Evolutionary conservation across 129 eudicot species (phyloP), one percentile per base, ranked within the genome.

Genomic region (Helianthus tuberosus): DNA sequence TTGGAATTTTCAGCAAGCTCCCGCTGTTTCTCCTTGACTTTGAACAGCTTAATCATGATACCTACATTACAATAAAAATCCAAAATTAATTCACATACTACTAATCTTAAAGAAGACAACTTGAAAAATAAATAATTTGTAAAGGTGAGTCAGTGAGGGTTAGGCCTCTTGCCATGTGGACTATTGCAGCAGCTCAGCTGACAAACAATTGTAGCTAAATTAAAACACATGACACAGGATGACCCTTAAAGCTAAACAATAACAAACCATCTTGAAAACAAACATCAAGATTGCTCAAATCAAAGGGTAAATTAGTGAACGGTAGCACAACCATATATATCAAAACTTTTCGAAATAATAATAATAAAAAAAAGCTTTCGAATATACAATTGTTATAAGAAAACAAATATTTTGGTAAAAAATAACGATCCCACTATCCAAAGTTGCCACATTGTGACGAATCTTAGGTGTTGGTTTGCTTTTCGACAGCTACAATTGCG

Each of bases 21-120:
- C 71, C 92, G 80, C 35, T 88, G 95, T 82, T 84, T 91, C 80
- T 86, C 92, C 77, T 91, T 91, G 29, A 91, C 97, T 76, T 91
- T 91, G 74, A 91, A 91, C 68, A 91, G 67, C 81, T 84, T 91
- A 70, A 91, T 91, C 97, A 91, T 91, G 62, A 69, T 82, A 61
- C 86, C 82, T 81, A 43, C 23, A 23, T 29, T 54, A 35, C 38
- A 70, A n/a, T 3, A 6, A 81, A 3, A 75, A 53, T 53, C 9
- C 7, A 29, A 6, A 75, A 3, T 29, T 41, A 20, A 55, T 5
- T 65, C 38, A 48, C 32, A 2, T 20, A 20, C 23, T 20, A 20
- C 23, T 49, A 29, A 48, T 35, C 14, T 23, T 23, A 44, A 27
- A 23, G n/a, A 67, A 11, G 39, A 20, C 23, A 70, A 55, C 75